Evolutionary conservation across 805 yeast genomes (phyloP), one percentile per base, ranked within the genome.

Genomic region (Cyberlindnera meyerae): DNA sequence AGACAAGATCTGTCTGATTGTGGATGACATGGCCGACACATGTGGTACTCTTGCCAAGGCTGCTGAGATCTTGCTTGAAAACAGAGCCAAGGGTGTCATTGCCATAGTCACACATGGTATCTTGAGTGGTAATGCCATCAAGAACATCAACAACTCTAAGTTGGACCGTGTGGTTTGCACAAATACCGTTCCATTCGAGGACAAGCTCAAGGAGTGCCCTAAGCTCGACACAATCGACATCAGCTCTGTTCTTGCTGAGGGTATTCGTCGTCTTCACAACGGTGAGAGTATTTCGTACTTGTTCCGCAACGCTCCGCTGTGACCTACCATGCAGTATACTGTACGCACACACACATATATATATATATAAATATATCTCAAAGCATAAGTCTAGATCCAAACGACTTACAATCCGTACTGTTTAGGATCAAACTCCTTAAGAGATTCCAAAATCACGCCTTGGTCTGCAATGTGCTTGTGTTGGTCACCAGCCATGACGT

Each of bases 11-110:
- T 84, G 93, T 65, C 67, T 84, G 37, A 75, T 84, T 49, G 85
- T 84, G 30, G 94, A 84, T 62, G 94, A 84, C 60, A 84, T 84
- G 88, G 93, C 93, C 31, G 94, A 84, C 58, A 84, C 94, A 15
- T 84, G 94, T 64, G 94, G 93, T 44, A 84, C 94, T 14, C 64
- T 84, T 45, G 84, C 81, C 36, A 84, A 83, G 61, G 93, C 93
- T 26, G 85, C 88, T 16, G 90, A 84, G 45, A 75, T 80, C 11
- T 65, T 84, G 37, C 56, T 83, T 41, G 79, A 75, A 18, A 78
- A 82, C 51, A 72, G 73, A 24, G 93, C 90, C 31, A 67, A 75
- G 51, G 70, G 77, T 39, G 93, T 84, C 27, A 75, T 84, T 51
- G 90, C 93, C 22, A 80, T 84, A 45, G 88, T 83, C 14, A 83